Base-by-base conservation (phyloP, 495 filamentous ascomycete genomes). In the Aspergillus kassunensis region DNA sequence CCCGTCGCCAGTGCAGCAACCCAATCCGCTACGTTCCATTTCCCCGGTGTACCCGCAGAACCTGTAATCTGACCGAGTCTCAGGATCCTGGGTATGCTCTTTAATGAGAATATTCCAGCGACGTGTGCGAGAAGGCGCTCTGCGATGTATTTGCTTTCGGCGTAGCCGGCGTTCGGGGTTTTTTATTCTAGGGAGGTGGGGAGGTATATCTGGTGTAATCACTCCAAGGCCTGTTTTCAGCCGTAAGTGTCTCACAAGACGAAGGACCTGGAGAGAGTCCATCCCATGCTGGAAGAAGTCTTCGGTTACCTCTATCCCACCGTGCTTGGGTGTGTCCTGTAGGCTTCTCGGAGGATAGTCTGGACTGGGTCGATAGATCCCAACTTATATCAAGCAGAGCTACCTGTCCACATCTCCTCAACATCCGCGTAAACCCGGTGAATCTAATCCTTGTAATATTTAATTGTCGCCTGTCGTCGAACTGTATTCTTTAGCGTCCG, bases 261-360 rank as follows among this genome's bases (percentile, higher is more conserved):
- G 46, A 29, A 49, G 46, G 20, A 49, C 46, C 23, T 49, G 46
- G n/a, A 49, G 46, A 23, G 46, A 49, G 35, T 49, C 46, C 46
- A 49, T 49, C 6, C 46, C 46, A 16, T 13, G 34, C 3, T 39
- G 33, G 20, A 49, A 49, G 23, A 49, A 49, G 35, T 49, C 46
- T 15, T 49, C 33, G 8, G 46, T 27, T 15, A 25, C 12, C 18
- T 13, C 46, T 11, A 40, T 11, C 23, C 5, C 12, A 7, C 34
- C 34, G 13, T 39, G 9, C 21, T 39, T 29, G 8, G 19, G 36
- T 6, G 33, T 49, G 4, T 39, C 46, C 10, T 13, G 15, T 4
- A 49, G 21, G 46, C 46, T 39, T 49, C 33, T 2, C 35, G 33
- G 10, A 49, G 21, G 23, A 49, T 2, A 12, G 6, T 5, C 16